Percentiles rank a stretch among this genome's conserved stretches.
Evolutionary conservation across 1,139 yeast genomes (phyloP).

Genomic region (Lodderomyces jiufengensis): DNA sequence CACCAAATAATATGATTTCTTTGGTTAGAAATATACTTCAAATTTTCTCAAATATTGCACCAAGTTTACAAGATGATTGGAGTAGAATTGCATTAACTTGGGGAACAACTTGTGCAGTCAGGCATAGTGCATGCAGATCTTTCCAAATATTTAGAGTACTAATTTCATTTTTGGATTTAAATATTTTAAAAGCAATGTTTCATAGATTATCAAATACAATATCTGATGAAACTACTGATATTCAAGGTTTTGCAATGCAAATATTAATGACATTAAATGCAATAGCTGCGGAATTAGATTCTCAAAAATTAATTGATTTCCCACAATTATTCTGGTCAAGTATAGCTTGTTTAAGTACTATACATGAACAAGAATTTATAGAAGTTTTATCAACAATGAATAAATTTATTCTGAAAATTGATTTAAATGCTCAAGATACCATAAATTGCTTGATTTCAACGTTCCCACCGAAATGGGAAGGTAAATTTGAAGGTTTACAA

Average conservation of each 20-base stretch:
- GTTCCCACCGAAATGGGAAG: slow-evolving; percentile 96
- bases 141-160: slow-evolving; percentile 88
- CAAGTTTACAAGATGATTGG: slow-evolving; percentile 75
- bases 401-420: slow-evolving; percentile 82
- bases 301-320: slow-evolving; percentile 75
- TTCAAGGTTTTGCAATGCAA: slow-evolving; percentile 97
- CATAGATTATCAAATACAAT: slow-evolving; percentile 91
- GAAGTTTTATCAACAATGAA: slow-evolving; percentile 81
- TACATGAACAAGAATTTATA: slow-evolving; percentile 89
- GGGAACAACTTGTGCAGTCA: slow-evolving; percentile 97
- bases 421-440: slow-evolving; percentile 80
- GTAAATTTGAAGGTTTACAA: slow-evolving; percentile 86
- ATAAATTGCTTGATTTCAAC: slow-evolving; percentile 78
- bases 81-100: slow-evolving; percentile 77
- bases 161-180: slow-evolving; percentile 72
- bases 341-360: slow-evolving; percentile 85
- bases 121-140: slow-evolving; percentile 95
- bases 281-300: slow-evolving; percentile 76
- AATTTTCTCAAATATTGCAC: slow-evolving; percentile 47
- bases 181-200: slow-evolving; percentile 90
- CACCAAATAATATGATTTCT: slow-evolving; percentile 85
- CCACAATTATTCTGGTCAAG: slow-evolving; percentile 97
- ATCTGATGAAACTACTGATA: slow-evolving; percentile 82
- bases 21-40: slow-evolving; percentile 63
- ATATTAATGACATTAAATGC: slow-evolving; percentile 94